A percentile compares a stretch with the other conserved stretches of the same genome.
Evolutionary conservation across 2,329 filamentous ascomycete species (phyloP).

Genomic region (Colletotrichum scovillei): DNA sequence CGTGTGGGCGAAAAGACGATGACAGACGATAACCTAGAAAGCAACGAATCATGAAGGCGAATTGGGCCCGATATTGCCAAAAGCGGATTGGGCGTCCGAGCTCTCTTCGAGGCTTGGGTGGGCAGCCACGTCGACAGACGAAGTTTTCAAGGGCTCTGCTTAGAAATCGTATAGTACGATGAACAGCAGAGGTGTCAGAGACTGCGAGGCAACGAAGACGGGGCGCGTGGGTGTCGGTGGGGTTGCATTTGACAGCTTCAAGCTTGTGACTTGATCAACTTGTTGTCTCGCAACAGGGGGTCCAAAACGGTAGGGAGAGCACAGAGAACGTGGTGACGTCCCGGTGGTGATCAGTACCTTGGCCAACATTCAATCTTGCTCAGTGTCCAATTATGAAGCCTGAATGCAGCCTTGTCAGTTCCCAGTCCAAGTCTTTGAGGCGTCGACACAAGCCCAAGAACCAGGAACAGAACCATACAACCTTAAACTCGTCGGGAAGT

Average conservation of each 20-base stretch:
- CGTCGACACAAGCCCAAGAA: background rate
- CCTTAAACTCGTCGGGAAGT: constrained; percentile 24
- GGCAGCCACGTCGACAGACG: constrained; percentile 16
- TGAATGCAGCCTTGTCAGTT: background rate
- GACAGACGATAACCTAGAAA: background rate
- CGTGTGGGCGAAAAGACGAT: background rate
- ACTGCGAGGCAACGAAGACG: constrained; percentile 25
- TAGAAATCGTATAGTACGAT: constrained; percentile 33
- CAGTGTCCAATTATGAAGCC: background rate
- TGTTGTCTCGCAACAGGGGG: background rate
- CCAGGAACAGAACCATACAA: background rate
- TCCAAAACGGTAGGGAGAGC: background rate
- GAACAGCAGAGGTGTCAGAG: constrained; percentile 1
- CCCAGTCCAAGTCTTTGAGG: background rate
- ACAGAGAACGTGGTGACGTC: background rate
- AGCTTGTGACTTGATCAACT: background rate
- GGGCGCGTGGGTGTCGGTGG: constrained; percentile 6
- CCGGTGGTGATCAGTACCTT: background rate
- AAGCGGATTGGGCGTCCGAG: background rate
- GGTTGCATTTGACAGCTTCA: background rate
- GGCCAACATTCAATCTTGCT: background rate
- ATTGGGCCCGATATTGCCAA: background rate
- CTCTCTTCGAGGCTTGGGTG: background rate
- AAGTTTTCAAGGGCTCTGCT: constrained; percentile 15
- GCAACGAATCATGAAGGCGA: constrained; percentile 10